Conservation (phyloP, 306 rosid species). For the Corylus heterophylla region DNA sequence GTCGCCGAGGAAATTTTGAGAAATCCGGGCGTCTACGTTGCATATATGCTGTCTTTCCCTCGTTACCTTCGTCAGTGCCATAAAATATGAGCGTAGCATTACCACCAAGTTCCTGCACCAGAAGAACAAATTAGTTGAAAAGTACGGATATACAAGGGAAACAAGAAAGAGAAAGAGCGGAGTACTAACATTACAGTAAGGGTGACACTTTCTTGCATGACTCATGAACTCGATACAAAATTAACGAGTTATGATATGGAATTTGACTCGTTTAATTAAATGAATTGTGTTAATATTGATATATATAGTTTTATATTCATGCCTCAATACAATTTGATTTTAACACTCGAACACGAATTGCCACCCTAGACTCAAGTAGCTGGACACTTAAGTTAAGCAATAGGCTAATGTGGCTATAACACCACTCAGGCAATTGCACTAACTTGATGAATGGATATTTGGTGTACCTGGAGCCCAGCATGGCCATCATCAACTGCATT, state of each 20-base stretch:
- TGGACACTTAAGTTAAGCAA: not conserved
- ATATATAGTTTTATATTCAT: no score
- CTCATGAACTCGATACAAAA: no score
- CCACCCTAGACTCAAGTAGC: not conserved
- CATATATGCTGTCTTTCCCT: slow-evolving; percentile 69
- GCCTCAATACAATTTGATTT: no score
- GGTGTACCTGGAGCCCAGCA: slow-evolving; percentile 83
- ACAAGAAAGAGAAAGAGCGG: not conserved
- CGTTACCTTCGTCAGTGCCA: slow-evolving; percentile 77
- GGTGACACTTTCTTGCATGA: no score
- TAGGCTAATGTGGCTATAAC: not conserved
- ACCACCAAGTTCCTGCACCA: slow-evolving; percentile 66
- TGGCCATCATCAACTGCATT: slow-evolving; percentile 94
- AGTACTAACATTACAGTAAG: not conserved
- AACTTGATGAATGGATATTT: not conserved
- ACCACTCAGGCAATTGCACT: not conserved
- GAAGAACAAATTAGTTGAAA: not conserved
- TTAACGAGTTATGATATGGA: no score
- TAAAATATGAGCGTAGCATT: slow-evolving; percentile 76
- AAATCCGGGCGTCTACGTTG: slow-evolving; percentile 73
- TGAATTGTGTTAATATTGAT: no score
- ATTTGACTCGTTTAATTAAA: no score
- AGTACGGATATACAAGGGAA: not conserved
- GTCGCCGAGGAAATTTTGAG: slow-evolving; percentile 66
- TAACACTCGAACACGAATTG: no score